Conservation (phyloP, 805 yeast genomes). For the Schwanniomyces pseudopolymorphus region DNA sequence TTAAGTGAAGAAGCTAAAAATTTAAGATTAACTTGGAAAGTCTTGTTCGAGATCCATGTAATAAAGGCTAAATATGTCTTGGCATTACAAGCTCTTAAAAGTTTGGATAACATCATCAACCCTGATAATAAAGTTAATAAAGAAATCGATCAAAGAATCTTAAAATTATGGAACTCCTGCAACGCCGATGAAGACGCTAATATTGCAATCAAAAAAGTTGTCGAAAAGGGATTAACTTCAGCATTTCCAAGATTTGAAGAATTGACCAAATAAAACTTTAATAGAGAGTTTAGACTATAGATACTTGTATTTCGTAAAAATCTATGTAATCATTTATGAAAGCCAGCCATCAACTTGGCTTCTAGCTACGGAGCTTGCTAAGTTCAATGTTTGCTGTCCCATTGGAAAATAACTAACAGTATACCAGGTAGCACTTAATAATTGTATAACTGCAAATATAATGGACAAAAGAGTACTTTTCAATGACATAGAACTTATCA, state of each 20-base stretch:
- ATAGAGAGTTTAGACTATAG: background rate
- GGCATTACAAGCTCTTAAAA: constrained; percentile 45
- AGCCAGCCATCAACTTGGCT: constrained; percentile 47
- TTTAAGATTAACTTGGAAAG: constrained; percentile 40
- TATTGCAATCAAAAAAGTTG: constrained; percentile 45
- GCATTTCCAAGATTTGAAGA: constrained; percentile 34
- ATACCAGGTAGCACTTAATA: constrained; percentile 43
- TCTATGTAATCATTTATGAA: constrained; percentile 16
- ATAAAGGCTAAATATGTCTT: constrained; percentile 46
- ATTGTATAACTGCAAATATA: constrained; percentile 40
- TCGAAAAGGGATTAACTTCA: constrained; percentile 33
- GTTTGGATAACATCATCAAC: constrained; percentile 39
- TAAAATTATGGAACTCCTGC: constrained; percentile 29
- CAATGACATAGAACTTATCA: constrained; percentile 35
- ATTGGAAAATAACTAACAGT: constrained; percentile 49
- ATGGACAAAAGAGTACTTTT: constrained; percentile 39
- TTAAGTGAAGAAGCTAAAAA: constrained; percentile 43
- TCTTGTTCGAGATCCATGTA: constrained; percentile 39
- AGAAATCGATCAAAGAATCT: constrained; percentile 30
- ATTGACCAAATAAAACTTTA: constrained; percentile 9
- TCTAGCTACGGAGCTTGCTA: constrained; percentile 44
- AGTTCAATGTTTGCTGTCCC: constrained; percentile 43
- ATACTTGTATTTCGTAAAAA: background rate
- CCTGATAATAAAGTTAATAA: constrained; percentile 13
- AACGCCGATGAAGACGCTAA: constrained; percentile 39